These are phyloP conservation scores for Colletotrichum abscissum DNA, from an alignment of 2,329 filamentous ascomycete genomes.

Conservation along the genomic window DNA sequence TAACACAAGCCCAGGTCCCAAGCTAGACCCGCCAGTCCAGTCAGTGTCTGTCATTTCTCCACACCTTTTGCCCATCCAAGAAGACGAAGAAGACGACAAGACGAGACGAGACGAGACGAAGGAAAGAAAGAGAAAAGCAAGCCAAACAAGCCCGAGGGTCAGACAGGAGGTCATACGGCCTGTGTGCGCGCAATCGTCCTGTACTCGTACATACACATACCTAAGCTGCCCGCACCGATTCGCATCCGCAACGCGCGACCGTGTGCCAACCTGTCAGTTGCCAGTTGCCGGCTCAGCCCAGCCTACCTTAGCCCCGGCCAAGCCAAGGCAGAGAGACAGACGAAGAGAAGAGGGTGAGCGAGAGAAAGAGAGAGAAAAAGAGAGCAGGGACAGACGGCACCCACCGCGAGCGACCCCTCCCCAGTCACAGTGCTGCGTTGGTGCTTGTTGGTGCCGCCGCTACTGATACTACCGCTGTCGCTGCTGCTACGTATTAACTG, in stretches of 20 bases:
- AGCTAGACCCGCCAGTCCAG: constrained; percentile 34
- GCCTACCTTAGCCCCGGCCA: neutral
- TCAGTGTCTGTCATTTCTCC: constrained; percentile 23
- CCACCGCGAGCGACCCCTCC: constrained; percentile 11
- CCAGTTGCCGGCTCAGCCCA: constrained; percentile 6
- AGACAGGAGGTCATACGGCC: neutral
- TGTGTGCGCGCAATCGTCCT: neutral
- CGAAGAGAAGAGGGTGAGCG: neutral
- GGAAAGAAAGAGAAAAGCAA: neutral
- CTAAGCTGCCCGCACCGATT: neutral
- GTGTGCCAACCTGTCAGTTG: constrained; percentile 13
- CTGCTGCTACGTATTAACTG: constrained; percentile 23
- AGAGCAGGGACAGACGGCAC: constrained; percentile 1
- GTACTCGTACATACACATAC: neutral
- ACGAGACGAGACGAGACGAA: constrained; percentile 2
- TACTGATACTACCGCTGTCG: constrained; percentile 6
- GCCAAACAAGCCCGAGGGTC: neutral
- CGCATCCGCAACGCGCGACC: constrained; percentile 6
- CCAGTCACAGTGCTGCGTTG: constrained; percentile 30
- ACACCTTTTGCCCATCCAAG: constrained; percentile 9
- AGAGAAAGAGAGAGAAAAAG: neutral
- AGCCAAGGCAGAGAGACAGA: neutral
- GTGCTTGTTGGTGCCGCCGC: constrained; percentile 16
- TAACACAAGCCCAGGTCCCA: constrained; percentile 33
- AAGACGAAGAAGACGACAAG: neutral